Conservation (phyloP, 1,139 yeast genomes). For the Protomyces inundatus region DNA sequence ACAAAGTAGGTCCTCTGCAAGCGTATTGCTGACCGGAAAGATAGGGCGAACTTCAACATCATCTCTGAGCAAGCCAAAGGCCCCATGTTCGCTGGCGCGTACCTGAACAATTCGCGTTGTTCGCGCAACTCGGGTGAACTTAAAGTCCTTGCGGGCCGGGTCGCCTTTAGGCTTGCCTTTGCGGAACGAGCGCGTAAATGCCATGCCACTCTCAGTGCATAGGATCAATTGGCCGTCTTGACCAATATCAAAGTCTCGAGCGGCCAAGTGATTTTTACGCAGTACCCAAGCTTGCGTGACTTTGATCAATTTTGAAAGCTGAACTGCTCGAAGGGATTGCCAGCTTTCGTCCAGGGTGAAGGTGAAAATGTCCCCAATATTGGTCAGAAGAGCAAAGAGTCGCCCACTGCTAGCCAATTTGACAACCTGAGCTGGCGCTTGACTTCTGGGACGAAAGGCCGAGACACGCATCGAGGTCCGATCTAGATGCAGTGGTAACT, state of each 20-base stretch:
- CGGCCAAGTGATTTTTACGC: constrained; percentile 35
- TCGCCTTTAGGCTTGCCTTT: constrained; percentile 34
- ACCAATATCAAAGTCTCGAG: constrained; percentile 60
- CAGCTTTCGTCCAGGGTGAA: constrained; percentile 32
- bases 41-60: constrained; percentile 49
- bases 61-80: constrained; percentile 65
- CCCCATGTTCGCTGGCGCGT: constrained; percentile 59
- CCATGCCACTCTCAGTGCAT: constrained; percentile 64
- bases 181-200: constrained; percentile 41
- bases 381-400: constrained; percentile 36
- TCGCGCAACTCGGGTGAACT: constrained; percentile 52
- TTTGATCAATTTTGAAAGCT: constrained; percentile 26
- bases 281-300: constrained; percentile 40
- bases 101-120: constrained; percentile 56
- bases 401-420: constrained; percentile 32
- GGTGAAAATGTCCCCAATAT: constrained; percentile 38
- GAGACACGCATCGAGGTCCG: constrained; percentile 31
- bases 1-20: constrained; percentile 35
- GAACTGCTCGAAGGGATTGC: constrained; percentile 24
- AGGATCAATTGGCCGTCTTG: constrained; percentile 64
- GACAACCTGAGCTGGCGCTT: constrained; percentile 21
- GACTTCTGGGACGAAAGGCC: constrained; percentile 30
- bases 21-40: constrained; percentile 30
- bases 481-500: constrained; percentile 34
- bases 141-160: constrained; percentile 39